Evolutionary conservation across 1,139 yeast genomes (phyloP).

Genomic region (Yamadazyma pseudoaaseri): DNA sequence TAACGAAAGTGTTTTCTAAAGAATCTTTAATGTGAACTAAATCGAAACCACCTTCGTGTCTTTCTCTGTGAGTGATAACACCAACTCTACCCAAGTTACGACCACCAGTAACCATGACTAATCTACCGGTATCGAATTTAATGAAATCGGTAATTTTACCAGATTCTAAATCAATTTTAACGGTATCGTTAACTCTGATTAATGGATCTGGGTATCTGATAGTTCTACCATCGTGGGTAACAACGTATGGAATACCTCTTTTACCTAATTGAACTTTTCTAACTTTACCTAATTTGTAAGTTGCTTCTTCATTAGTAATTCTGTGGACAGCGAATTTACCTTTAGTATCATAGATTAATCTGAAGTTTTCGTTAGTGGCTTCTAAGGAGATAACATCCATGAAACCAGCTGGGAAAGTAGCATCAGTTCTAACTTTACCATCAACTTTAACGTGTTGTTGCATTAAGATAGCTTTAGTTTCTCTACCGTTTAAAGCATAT

Average conservation of each 20-base stretch:
- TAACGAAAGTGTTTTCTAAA: constrained; percentile 95
- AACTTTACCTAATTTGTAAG: constrained; percentile 97
- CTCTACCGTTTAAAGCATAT: constrained; percentile 99
- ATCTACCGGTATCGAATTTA: constrained; percentile 94
- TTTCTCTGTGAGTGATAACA: constrained; percentile 96
- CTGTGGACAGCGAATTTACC: constrained; percentile 99
- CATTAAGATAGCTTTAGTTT: constrained; percentile 98
- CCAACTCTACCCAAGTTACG: constrained; percentile 99
- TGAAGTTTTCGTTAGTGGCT: constrained; percentile 98
- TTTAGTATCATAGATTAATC: constrained; percentile 96
- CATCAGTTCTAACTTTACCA: constrained; percentile 98
- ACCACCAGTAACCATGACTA: constrained; percentile 99
- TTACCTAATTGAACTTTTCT: constrained; percentile 97
- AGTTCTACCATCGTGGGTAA: constrained; percentile 99
- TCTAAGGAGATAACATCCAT: constrained; percentile 97
- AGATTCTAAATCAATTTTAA: constrained; percentile 91
- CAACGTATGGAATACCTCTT: constrained; percentile 97
- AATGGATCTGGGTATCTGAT: constrained; percentile 98
- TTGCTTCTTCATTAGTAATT: constrained; percentile 97
- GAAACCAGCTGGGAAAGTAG: constrained; percentile 99
- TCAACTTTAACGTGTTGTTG: constrained; percentile 99
- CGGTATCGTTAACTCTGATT: constrained; percentile 95
- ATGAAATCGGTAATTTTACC: constrained; percentile 91
- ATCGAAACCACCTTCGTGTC: constrained; percentile 99
- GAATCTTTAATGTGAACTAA: constrained; percentile 98